Percentiles rank a stretch among this genome's conserved stretches.
phyloP scores from a whole-genome alignment of 768 basidiomycete species.

The Mycena vitilis region DNA sequence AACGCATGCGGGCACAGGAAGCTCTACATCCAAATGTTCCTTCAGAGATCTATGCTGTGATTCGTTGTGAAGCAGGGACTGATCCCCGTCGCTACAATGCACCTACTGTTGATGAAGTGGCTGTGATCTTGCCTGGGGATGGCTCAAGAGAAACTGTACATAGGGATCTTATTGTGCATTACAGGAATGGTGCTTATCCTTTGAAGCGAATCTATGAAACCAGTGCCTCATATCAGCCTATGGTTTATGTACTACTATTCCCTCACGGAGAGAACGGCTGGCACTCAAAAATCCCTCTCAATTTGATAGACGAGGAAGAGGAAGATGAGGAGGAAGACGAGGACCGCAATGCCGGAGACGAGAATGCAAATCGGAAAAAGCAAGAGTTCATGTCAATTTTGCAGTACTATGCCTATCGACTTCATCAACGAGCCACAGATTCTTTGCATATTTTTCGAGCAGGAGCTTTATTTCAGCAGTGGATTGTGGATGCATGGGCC shows the following conservation, averaged over 20 bases:
- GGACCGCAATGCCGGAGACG: no score
- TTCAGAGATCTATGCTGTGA: slow-evolving; percentile 1
- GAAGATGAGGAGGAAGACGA: no score
- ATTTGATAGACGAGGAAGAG: neutral
- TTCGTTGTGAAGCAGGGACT: slow-evolving; percentile 6
- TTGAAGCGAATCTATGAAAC: slow-evolving; percentile 34
- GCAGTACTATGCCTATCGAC: slow-evolving; percentile 45
- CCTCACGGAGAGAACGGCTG: slow-evolving; percentile 50
- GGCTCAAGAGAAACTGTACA: no score
- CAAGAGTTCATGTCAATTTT: slow-evolving; percentile 36
- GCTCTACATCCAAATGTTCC: slow-evolving; percentile 33
- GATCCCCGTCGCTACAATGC: neutral
- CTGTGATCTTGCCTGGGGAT: slow-evolving; percentile 28
- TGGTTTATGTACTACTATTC: slow-evolving; percentile 46
- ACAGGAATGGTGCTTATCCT: neutral
- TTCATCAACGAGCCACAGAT: slow-evolving; percentile 43
- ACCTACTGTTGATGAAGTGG: neutral
- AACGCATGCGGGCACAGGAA: slow-evolving; percentile 34
- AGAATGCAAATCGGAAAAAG: neutral
- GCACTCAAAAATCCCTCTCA: slow-evolving; percentile 42
- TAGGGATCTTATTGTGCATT: neutral
- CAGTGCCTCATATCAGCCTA: slow-evolving; percentile 46
- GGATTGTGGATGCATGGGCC: slow-evolving; percentile 59
- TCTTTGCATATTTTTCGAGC: slow-evolving; percentile 43
- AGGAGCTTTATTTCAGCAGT: slow-evolving; percentile 57